phyloP scores from a whole-genome alignment of 2,329 filamentous ascomycete species.

The Graphiopsis chlorocephala region DNA sequence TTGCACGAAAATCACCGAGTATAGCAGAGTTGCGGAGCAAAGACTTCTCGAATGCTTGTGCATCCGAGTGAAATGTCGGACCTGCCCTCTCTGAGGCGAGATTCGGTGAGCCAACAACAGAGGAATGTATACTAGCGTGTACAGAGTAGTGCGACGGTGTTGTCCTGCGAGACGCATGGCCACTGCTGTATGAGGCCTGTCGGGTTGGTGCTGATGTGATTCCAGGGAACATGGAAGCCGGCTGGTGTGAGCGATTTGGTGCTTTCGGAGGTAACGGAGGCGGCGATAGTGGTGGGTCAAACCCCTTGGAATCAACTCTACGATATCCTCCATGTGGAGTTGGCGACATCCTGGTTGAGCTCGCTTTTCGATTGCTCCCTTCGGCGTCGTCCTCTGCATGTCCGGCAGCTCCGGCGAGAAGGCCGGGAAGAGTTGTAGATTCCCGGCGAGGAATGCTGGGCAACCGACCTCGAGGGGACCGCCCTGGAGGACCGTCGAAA shows the following conservation, averaged over 20 bases:
- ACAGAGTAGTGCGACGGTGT: background rate
- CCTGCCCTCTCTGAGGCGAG: background rate
- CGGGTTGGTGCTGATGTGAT: background rate
- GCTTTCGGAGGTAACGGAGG: slow-evolving; percentile 2
- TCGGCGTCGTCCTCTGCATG: slow-evolving; percentile 20
- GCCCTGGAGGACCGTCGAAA: background rate
- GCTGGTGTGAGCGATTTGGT: background rate
- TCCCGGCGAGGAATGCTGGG: slow-evolving; percentile 22
- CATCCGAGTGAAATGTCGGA: background rate
- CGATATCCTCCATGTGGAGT: background rate
- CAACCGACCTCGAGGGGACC: background rate
- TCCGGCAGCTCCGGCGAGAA: slow-evolving; percentile 20
- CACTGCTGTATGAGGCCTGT: background rate
- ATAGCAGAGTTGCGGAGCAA: slow-evolving; percentile 45
- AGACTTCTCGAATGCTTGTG: slow-evolving; percentile 37
- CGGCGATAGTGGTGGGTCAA: background rate
- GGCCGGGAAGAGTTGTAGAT: slow-evolving; percentile 27
- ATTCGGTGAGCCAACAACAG: background rate
- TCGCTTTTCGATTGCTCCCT: slow-evolving; percentile 11
- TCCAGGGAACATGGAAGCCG: slow-evolving; percentile 1
- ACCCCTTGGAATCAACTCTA: slow-evolving; percentile 7
- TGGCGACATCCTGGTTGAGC: background rate
- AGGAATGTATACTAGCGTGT: slow-evolving; percentile 2
- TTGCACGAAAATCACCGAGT: slow-evolving; percentile 44
- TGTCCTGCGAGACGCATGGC: background rate